Conservation (phyloP, 2,329 filamentous ascomycete genomes). For the Septoria linicola region DNA sequence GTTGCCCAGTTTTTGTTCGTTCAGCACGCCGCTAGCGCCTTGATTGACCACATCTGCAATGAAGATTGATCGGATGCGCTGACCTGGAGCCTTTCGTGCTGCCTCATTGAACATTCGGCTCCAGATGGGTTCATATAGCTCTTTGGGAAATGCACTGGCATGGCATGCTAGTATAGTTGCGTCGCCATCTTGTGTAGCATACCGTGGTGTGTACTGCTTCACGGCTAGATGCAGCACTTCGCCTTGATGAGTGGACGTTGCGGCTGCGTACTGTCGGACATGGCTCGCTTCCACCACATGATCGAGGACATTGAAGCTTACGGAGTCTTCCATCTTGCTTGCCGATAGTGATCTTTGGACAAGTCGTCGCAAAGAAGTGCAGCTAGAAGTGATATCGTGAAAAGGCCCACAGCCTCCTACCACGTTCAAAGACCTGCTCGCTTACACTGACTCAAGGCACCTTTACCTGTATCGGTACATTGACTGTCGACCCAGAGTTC, state of each 20-base stretch:
- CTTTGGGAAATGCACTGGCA: conserved; percentile 18
- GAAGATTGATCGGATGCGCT: conserved; percentile 22
- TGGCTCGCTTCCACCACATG: not conserved
- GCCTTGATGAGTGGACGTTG: not conserved
- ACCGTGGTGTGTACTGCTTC: conserved; percentile 22
- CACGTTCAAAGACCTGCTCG: too few relatives aligned
- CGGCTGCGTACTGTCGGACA: conserved; percentile 4
- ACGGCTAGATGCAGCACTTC: conserved; percentile 9
- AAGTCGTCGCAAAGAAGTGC: too few relatives aligned
- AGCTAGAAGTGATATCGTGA: too few relatives aligned
- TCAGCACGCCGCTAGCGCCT: conserved; percentile 19
- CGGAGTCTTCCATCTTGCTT: too few relatives aligned
- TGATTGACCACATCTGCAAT: conserved; percentile 24
- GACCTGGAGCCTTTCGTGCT: not conserved
- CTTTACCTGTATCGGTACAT: too few relatives aligned
- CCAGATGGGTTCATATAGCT: conserved; percentile 26
- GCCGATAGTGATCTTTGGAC: too few relatives aligned
- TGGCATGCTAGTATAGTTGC: conserved; percentile 21
- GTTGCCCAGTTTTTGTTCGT: conserved; percentile 20
- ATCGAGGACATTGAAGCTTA: too few relatives aligned
- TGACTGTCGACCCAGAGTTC: too few relatives aligned
- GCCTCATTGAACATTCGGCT: not conserved
- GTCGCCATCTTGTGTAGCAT: conserved; percentile 13
- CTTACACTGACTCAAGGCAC: too few relatives aligned
- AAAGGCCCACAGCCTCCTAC: too few relatives aligned